These are phyloP conservation scores for Colletotrichum sp. DNA, from an alignment of 2,329 filamentous ascomycete species.

Conservation along the genomic window DNA sequence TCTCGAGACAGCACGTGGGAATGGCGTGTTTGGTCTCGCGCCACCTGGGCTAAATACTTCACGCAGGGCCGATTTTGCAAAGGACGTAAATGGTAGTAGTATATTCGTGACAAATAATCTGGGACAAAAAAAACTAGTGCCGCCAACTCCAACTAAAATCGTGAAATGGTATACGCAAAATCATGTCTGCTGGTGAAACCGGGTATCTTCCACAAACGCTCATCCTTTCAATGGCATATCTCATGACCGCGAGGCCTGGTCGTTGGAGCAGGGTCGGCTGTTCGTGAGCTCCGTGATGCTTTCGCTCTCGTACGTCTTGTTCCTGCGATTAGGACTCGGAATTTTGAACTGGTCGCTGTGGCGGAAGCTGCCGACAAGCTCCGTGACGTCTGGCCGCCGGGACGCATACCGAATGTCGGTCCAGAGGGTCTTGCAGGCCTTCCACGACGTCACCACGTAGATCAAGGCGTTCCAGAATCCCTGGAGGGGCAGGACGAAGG, in stretches of 20 bases:
- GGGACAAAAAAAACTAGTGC: not conserved
- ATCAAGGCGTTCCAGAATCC: conserved; percentile 87
- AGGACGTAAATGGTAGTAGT: not conserved
- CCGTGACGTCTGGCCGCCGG: conserved; percentile 34
- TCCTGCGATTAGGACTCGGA: conserved; percentile 22
- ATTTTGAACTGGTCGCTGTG: conserved; percentile 36
- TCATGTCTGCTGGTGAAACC: not conserved
- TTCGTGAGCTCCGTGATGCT: conserved; percentile 56
- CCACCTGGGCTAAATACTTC: not conserved
- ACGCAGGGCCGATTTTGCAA: not conserved
- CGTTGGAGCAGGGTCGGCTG: conserved; percentile 40
- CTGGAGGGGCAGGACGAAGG: conserved; percentile 79
- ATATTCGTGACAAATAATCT: not conserved
- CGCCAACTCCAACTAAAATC: not conserved
- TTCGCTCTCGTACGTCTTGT: conserved; percentile 50
- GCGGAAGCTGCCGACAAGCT: conserved; percentile 33
- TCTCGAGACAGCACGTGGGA: not conserved
- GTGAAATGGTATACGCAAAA: not conserved
- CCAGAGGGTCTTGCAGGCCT: conserved; percentile 60
- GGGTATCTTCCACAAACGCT: conserved; percentile 9
- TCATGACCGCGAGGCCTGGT: conserved; percentile 11
- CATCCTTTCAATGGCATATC: not conserved
- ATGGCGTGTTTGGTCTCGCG: not conserved
- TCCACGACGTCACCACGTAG: conserved; percentile 73
- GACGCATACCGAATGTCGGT: conserved; percentile 36